phyloP scores from a whole-genome alignment of 2,329 filamentous ascomycete species.

The Plectosphaerella plurivora region DNA sequence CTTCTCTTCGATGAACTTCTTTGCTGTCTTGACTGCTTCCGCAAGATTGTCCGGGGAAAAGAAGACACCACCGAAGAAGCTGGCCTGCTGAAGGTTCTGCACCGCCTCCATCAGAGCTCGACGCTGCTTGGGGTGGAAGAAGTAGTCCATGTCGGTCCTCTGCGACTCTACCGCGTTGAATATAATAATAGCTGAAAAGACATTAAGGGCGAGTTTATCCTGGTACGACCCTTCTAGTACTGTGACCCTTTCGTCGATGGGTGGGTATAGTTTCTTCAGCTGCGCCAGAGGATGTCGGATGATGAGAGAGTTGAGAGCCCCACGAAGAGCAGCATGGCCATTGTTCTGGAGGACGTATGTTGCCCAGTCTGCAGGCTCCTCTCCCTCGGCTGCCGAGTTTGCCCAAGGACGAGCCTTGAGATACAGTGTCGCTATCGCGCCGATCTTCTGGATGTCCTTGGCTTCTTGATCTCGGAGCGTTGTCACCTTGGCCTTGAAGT shows the following conservation, averaged over 20 bases:
- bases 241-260: conserved; percentile 66
- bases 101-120: conserved; percentile 65
- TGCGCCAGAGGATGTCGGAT: conserved; percentile 75
- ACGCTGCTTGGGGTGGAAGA: conserved; percentile 75
- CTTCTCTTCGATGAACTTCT: conserved; percentile 61
- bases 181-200: conserved; percentile 80
- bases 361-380: conserved; percentile 63
- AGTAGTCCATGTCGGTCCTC: conserved; percentile 76
- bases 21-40: conserved; percentile 61
- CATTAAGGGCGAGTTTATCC: conserved; percentile 76
- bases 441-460: conserved; percentile 62
- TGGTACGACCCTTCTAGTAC: conserved; percentile 78
- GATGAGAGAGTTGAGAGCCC: conserved; percentile 73
- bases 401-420: conserved; percentile 77
- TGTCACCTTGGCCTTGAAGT: not conserved
- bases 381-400: conserved; percentile 48
- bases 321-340: conserved; percentile 54
- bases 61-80: conserved; percentile 80
- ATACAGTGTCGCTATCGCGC: conserved; percentile 65
- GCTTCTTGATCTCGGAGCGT: conserved; percentile 41
- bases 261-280: conserved; percentile 64
- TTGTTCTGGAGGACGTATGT: conserved; percentile 63
- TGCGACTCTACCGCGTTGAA: conserved; percentile 89
- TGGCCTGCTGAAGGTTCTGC: conserved; percentile 74
- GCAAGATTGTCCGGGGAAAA: conserved; percentile 60